Percentiles rank a stretch among this genome's conserved stretches.
phyloP scores from a whole-genome alignment of 768 basidiomycete genomes.

The Russula virescens region DNA sequence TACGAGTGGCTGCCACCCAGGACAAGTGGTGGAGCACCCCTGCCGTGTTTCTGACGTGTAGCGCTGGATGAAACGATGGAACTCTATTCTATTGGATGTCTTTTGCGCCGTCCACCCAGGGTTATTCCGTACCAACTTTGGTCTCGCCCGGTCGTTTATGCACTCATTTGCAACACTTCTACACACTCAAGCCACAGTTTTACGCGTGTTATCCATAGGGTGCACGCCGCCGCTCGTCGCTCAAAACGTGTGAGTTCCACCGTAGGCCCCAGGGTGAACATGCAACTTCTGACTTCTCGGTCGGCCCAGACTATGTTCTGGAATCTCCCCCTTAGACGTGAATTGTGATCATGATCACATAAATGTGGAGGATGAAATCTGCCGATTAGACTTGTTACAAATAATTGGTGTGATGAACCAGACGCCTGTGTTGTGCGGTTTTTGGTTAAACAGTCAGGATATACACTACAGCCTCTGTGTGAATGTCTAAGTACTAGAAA shows the following conservation, averaged over 20 bases:
- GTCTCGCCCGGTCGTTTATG: neutral
- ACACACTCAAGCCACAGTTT: neutral
- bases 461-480: too few species aligned
- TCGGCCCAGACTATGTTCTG: too few species aligned
- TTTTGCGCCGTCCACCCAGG: neutral
- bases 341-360: too few species aligned
- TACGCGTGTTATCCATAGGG: neutral
- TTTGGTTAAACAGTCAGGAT: too few species aligned
- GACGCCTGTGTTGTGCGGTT: too few species aligned
- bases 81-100: neutral
- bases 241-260: neutral
- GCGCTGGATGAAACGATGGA: neutral
- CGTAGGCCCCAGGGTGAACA: too few species aligned
- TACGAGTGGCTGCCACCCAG: neutral
- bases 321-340: too few species aligned
- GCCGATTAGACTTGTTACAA: too few species aligned
- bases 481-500: too few species aligned
- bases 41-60: neutral
- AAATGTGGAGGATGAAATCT: too few species aligned
- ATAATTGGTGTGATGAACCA: too few species aligned
- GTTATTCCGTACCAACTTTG: neutral
- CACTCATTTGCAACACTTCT: neutral
- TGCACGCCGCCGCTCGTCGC: neutral
- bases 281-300: too few species aligned
- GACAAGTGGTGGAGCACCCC: neutral